Conservation (phyloP, 148 eudicot species). For the Fagopyrum esculentum region DNA sequence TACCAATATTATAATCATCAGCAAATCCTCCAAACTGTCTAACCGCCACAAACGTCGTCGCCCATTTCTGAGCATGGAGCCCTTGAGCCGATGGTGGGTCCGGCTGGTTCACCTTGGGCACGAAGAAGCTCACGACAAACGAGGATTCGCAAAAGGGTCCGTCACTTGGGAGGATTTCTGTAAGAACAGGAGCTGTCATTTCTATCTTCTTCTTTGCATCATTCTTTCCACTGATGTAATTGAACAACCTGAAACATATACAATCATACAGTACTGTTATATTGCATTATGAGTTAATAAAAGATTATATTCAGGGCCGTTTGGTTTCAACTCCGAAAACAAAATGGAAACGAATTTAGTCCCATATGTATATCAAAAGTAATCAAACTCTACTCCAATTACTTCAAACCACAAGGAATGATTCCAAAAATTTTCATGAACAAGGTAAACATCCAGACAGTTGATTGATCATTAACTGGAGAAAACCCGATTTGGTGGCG, state of each 20-base stretch:
- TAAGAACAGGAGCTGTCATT: slow-evolving; percentile 88
- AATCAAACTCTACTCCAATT: too few species aligned
- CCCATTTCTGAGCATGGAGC: slow-evolving; percentile 54
- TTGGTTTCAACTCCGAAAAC: too few species aligned
- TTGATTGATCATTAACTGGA: slow-evolving; percentile 24
- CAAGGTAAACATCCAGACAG: too few species aligned
- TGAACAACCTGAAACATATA: slow-evolving; percentile 46
- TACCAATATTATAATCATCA: slow-evolving; percentile 37
- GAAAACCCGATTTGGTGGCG: slow-evolving; percentile 52
- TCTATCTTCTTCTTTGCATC: slow-evolving; percentile 45
- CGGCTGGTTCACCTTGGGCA: slow-evolving; percentile 68
- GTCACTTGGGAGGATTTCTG: slow-evolving; percentile 71
- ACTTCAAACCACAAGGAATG: too few species aligned
- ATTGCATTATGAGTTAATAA: background rate
- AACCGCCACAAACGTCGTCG: slow-evolving; percentile 47
- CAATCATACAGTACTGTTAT: background rate
- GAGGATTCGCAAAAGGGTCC: slow-evolving; percentile 85
- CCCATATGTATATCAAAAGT: too few species aligned
- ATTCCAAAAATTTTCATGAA: too few species aligned
- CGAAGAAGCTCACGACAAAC: slow-evolving; percentile 70
- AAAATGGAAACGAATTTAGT: too few species aligned
- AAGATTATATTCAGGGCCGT: too few species aligned
- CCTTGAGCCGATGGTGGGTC: slow-evolving; percentile 70
- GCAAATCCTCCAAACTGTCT: slow-evolving; percentile 76
- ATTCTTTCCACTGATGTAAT: slow-evolving; percentile 79